phyloP scores from a whole-genome alignment of 2,329 filamentous ascomycete species.

The Botrytis aclada region DNA sequence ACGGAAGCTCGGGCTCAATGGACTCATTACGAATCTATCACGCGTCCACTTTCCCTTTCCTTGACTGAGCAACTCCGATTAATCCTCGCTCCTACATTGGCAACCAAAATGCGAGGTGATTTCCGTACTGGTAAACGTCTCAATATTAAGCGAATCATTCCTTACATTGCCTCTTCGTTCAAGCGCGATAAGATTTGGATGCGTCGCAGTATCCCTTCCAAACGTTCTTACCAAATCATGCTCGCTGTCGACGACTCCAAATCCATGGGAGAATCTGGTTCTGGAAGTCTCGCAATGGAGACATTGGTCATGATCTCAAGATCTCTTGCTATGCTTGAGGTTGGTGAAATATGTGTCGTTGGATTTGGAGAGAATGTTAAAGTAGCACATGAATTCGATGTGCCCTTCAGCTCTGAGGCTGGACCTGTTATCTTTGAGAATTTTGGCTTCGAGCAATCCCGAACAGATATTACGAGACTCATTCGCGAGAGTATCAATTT shows the following conservation, averaged over 20 bases:
- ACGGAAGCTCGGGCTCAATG: conserved; percentile 71
- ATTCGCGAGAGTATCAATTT: conserved; percentile 74
- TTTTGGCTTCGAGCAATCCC: conserved; percentile 80
- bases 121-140: conserved; percentile 97
- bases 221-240: conserved; percentile 94
- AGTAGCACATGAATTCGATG: conserved; percentile 81
- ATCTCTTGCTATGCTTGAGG: conserved; percentile 87
- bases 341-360: conserved; percentile 86
- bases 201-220: conserved; percentile 84
- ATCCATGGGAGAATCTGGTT: conserved; percentile 81
- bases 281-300: conserved; percentile 81
- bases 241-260: conserved; percentile 95
- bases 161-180: conserved; percentile 96
- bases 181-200: conserved; percentile 99
- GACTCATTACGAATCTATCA: conserved; percentile 79
- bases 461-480: conserved; percentile 80
- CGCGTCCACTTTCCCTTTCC: conserved; percentile 80
- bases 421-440: conserved; percentile 80
- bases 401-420: conserved; percentile 75
- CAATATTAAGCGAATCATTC: conserved; percentile 99
- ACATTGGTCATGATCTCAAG: conserved; percentile 89
- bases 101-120: conserved; percentile 92
- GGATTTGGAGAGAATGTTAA: conserved; percentile 84
- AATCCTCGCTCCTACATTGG: conserved; percentile 89
- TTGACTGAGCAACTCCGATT: conserved; percentile 93